Percentiles rank a stretch among this genome's conserved stretches.
phyloP scores from a whole-genome alignment of 2,329 filamentous ascomycete genomes.

The Tetracladium maxilliforme region DNA sequence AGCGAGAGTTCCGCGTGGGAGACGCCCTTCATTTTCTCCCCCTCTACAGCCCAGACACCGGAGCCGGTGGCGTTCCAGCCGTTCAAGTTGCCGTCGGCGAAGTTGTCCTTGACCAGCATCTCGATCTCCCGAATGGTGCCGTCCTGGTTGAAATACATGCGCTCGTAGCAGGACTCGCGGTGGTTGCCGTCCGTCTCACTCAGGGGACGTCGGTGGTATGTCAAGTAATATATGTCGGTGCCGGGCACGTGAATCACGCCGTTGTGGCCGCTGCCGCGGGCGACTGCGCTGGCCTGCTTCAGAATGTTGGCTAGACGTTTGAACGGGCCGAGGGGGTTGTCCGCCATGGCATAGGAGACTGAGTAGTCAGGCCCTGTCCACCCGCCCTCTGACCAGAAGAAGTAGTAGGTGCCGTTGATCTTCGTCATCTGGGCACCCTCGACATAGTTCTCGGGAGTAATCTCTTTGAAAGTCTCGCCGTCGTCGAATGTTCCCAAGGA shows the following conservation, averaged over 20 bases:
- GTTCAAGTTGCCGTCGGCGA: conserved; percentile 21
- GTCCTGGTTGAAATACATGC: conserved; percentile 27
- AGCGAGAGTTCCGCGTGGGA: conserved; percentile 7
- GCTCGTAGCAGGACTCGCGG: conserved; percentile 29
- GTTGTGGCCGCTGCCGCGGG: conserved; percentile 25
- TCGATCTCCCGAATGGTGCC: conserved; percentile 24
- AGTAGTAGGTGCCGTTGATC: no score
- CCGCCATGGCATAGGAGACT: no score
- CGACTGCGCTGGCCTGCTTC: no score
- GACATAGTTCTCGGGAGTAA: conserved; percentile 26
- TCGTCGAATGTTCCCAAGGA: conserved; percentile 24
- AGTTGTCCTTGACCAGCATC: conserved; percentile 28
- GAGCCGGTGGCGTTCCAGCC: conserved; percentile 18
- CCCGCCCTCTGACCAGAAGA: no score
- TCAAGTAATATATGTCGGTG: conserved; percentile 25
- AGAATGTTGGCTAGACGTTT: no score
- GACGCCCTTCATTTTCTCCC: conserved; percentile 11
- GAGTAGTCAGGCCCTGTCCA: no score
- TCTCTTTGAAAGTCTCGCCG: conserved; percentile 20
- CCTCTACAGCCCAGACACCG: conserved; percentile 11
- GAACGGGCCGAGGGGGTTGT: no score
- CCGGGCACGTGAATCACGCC: conserved; percentile 22
- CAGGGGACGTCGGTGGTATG: conserved; percentile 28
- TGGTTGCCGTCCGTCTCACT: conserved; percentile 28
- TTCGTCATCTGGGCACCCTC: conserved; percentile 24